Evolutionary conservation across 2,329 filamentous ascomycete species (phyloP).

Genomic region (Aspergillus proliferans): DNA sequence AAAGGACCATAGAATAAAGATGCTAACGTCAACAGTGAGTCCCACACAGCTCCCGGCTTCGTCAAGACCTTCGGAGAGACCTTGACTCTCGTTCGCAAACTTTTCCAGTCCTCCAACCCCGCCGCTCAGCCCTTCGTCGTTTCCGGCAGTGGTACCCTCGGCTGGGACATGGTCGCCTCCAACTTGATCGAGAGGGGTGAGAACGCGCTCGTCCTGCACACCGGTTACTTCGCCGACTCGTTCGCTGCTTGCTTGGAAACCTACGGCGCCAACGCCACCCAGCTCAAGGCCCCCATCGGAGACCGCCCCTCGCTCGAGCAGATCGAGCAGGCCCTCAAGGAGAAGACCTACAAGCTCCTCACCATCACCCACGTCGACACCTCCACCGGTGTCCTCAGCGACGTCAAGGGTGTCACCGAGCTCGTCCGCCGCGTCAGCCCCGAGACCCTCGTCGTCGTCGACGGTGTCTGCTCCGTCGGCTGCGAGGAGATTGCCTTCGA

Average conservation of each 20-base stretch:
- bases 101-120: constrained; percentile 84
- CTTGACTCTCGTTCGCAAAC: constrained; percentile 77
- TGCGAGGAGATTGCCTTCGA: constrained; percentile 96
- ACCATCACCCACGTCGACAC: constrained; percentile 98
- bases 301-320: constrained; percentile 78
- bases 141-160: constrained; percentile 88
- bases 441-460: constrained; percentile 83
- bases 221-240: constrained; percentile 93
- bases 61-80: constrained; percentile 88
- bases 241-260: constrained; percentile 88
- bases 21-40: constrained; percentile 58
- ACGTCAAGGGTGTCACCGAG: constrained; percentile 76
- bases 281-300: constrained; percentile 83
- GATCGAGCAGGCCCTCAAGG: constrained; percentile 79
- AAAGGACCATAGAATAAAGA: neutral
- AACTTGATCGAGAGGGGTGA: constrained; percentile 88
- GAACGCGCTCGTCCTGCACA: constrained; percentile 85
- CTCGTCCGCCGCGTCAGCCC: constrained; percentile 81
- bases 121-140: constrained; percentile 85
- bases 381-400: constrained; percentile 89
- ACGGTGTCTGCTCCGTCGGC: constrained; percentile 95
- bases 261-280: constrained; percentile 84
- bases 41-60: constrained; percentile 83
- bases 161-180: constrained; percentile 93
- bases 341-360: constrained; percentile 89